A percentile compares a stretch with the other conserved stretches of the same genome.
phyloP scores from a whole-genome alignment of 225 moss, liverwort and hornwort species.

The Takakia lepidozioides region DNA sequence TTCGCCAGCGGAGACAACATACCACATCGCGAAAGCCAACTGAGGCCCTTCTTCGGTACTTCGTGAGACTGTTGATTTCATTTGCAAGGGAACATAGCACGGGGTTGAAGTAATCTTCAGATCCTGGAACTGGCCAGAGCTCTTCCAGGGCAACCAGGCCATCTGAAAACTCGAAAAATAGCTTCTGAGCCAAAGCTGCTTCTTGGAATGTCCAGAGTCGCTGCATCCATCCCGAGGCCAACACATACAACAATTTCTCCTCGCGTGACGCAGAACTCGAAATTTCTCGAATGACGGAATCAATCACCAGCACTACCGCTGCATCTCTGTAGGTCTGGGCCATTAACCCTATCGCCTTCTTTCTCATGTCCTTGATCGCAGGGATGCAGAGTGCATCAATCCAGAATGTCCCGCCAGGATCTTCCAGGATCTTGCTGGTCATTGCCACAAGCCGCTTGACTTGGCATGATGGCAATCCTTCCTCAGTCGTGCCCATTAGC shows the following conservation, averaged over 20 bases:
- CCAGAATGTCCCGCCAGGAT: too few species aligned
- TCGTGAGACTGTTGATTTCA: not conserved
- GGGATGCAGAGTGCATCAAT: too few species aligned
- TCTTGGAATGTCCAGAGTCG: conserved; percentile 13
- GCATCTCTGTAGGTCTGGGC: too few species aligned
- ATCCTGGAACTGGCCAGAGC: not conserved
- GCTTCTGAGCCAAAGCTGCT: conserved; percentile 6
- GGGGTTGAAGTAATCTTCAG: conserved; percentile 1
- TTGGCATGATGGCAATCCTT: too few species aligned
- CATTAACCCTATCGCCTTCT: too few species aligned
- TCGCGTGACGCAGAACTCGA: not conserved
- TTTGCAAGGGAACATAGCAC: not conserved
- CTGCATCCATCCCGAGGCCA: conserved; percentile 5
- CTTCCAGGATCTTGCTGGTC: too few species aligned
- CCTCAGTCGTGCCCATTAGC: too few species aligned
- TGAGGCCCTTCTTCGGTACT: not conserved
- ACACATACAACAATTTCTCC: conserved; percentile 4
- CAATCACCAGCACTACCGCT: too few species aligned
- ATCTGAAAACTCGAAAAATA: conserved; percentile 5
- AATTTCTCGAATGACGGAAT: not conserved
- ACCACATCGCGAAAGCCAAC: not conserved
- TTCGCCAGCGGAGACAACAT: not conserved
- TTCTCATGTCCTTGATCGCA: too few species aligned
- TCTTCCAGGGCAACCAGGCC: conserved; percentile 4
- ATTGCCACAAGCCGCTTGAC: too few species aligned